Evolutionary conservation across 2,329 filamentous ascomycete genomes (phyloP), one percentile per base, ranked within the genome.

Genomic region (Xylaria sp.): DNA sequence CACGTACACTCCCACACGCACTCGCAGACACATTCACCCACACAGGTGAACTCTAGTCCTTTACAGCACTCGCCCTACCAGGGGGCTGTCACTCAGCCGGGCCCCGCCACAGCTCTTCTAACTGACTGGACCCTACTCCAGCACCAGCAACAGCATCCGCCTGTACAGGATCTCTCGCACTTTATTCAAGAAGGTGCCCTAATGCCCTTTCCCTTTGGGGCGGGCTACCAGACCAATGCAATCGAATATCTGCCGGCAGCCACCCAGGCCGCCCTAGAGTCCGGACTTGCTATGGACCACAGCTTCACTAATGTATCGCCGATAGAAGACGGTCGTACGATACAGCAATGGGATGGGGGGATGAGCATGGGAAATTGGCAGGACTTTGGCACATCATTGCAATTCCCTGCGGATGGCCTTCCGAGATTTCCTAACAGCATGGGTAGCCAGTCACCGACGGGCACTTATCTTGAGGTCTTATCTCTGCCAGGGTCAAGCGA

Each of bases 401-500:
- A 80, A 53, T 81, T 79, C 60, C 80, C 79, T 9, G 63, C 79
- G 1, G 82, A 87, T 76, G 80, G 80, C 8, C 77, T 85, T 8
- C 78, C 81, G 5, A 80, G 82, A 18, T 80, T 83, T 55, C 86
- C 66, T 18, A 65, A 59, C 27, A 73, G 84, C 74, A 74, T 86
- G 68, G 85, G 83, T 66, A 88, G 83, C 78, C 90, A 88, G 76
- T 94, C 92, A 44, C 92, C 92, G 0, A 92, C 91, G 1, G 91
- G 92, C 74, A 92, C 91, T 35, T 94, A 93, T 79, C 84, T 97
- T 55, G 94, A 98, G 80, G 92, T 97, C 40, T 84, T 95, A 59
- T 98, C 95, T 6, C 84, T 97, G 51, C 87, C 88, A 27, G 91
- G 90, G 65, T 93, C 93, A n/a, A 93, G 92, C 76, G 94, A 97